These are phyloP conservation scores for Grigorovia transvaalensis DNA, from an alignment of 805 yeast genomes.

Conservation along the genomic window DNA sequence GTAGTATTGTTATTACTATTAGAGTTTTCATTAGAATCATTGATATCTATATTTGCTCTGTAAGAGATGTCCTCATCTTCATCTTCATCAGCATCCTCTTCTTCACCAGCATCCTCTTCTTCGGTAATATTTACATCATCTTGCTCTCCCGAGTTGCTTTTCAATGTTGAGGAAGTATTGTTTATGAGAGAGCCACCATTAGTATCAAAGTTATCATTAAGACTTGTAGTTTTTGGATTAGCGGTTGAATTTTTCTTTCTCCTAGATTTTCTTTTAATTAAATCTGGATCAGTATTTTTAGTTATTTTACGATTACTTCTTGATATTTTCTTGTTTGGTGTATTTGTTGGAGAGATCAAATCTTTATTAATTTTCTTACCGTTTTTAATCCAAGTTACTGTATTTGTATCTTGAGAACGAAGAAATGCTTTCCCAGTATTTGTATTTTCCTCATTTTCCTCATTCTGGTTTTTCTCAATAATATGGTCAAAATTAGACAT, in stretches of 20 bases:
- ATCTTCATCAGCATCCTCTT: not conserved
- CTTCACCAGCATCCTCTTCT: not conserved
- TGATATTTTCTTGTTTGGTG: not conserved
- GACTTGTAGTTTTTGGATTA: not conserved
- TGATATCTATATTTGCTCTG: not conserved
- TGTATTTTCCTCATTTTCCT: not conserved
- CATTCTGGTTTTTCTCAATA: not conserved
- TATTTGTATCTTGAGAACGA: conserved; percentile 2
- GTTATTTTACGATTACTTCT: not conserved
- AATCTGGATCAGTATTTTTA: not conserved
- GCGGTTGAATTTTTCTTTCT: not conserved
- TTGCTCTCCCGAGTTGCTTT: not conserved
- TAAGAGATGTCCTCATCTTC: not conserved
- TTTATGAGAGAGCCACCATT: not conserved
- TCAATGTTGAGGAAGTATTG: too few species aligned
- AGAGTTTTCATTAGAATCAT: not conserved
- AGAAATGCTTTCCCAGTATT: not conserved
- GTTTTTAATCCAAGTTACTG: conserved; percentile 28
- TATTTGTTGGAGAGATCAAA: conserved; percentile 9
- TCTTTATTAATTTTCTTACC: conserved; percentile 23
- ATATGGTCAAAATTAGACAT: not conserved
- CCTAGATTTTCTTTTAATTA: not conserved
- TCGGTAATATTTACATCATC: not conserved
- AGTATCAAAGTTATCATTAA: not conserved
- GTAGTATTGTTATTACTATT: not conserved